These are phyloP conservation scores for Astrocystis sublimbata DNA, from an alignment of 495 filamentous ascomycete genomes.

Conservation along the genomic window DNA sequence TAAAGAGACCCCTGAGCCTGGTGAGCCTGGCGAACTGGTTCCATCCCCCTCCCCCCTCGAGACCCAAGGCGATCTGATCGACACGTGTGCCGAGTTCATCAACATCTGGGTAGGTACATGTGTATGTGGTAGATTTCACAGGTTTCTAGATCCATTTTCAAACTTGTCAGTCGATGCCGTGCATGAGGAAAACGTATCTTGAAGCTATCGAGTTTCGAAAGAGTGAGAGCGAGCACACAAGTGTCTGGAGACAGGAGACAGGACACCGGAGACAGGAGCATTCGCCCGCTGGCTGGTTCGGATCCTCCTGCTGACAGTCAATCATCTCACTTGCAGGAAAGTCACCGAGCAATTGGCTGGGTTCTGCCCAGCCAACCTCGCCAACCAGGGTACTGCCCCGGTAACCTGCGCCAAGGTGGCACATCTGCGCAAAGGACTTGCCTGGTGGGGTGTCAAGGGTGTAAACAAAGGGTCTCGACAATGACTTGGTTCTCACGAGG, in stretches of 20 bases:
- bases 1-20: no score
- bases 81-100: not conserved
- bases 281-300: conserved; percentile 5
- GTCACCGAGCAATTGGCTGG: conserved; percentile 7
- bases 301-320: conserved; percentile 14
- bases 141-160: conserved; percentile 9
- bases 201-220: not conserved
- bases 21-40: no score
- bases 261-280: no score
- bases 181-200: not conserved
- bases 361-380: not conserved
- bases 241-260: conserved; percentile 14
- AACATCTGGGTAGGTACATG: no score
- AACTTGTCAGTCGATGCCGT: not conserved
- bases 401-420: conserved; percentile 12
- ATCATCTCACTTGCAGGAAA: conserved; percentile 12
- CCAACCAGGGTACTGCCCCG: conserved; percentile 9
- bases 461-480: not conserved
- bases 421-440: not conserved
- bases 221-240: not conserved
- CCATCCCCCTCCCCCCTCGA: not conserved
- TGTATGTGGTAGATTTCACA: no score
- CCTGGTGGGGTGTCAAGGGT: conserved; percentile 3
- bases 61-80: not conserved
- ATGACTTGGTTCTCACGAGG: conserved; percentile 7